Evolutionary conservation across 352 stramenopile species (phyloP).

Genomic region (Phytophthora tubulina): DNA sequence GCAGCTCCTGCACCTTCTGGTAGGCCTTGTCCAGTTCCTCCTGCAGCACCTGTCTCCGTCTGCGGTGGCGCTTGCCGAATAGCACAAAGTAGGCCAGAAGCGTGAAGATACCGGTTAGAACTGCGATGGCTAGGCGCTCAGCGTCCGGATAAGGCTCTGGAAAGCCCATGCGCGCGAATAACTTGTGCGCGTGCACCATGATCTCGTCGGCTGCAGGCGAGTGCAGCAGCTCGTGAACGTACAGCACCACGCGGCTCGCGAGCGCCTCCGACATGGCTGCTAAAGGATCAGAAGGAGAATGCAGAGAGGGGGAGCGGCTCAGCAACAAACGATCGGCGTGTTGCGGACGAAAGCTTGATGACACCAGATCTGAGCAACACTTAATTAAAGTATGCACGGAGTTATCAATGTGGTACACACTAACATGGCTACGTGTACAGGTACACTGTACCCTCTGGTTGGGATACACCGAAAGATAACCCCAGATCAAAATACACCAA

Average conservation of each 20-base stretch:
- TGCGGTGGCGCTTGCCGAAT: slow-evolving; percentile 87
- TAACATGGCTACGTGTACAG: slow-evolving; percentile 25
- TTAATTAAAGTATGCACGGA: slow-evolving; percentile 11
- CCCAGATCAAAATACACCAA: slow-evolving; percentile 20
- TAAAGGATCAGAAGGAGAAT: slow-evolving; percentile 30
- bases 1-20: slow-evolving; percentile 84
- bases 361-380: slow-evolving; percentile 17
- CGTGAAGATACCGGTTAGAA: slow-evolving; percentile 85
- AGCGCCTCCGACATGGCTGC: slow-evolving; percentile 63
- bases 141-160: slow-evolving; percentile 89
- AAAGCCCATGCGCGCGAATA: slow-evolving; percentile 76
- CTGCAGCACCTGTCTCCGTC: slow-evolving; percentile 73
- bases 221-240: slow-evolving; percentile 85
- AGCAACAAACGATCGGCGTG: neutral
- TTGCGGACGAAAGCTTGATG: neutral
- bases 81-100: slow-evolving; percentile 90
- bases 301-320: neutral
- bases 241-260: slow-evolving; percentile 66
- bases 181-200: slow-evolving; percentile 74
- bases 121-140: slow-evolving; percentile 83
- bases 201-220: slow-evolving; percentile 73
- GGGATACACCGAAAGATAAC: slow-evolving; percentile 12
- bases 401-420: slow-evolving; percentile 1
- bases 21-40: slow-evolving; percentile 81
- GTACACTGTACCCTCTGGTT: neutral